A percentile compares a stretch with the other conserved stretches of the same genome.
Conservation (phyloP, 768 basidiomycete genomes). For the Chalciporus chontae region DNA sequence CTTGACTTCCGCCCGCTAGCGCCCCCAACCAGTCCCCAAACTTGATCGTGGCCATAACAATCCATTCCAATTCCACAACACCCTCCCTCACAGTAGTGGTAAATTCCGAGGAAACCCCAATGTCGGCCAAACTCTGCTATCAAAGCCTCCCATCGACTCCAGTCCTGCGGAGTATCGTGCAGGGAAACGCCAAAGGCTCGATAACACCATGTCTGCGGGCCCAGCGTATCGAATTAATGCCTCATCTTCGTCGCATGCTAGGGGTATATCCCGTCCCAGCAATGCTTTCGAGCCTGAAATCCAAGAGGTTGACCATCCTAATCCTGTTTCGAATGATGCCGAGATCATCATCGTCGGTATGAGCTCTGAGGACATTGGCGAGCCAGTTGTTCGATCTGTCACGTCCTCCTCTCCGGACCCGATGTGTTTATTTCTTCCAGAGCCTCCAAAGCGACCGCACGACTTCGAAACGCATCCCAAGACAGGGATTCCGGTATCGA, state of each 20-base stretch:
- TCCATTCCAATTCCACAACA: slow-evolving; percentile 14
- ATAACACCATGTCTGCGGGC: neutral
- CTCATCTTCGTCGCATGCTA: slow-evolving; percentile 2
- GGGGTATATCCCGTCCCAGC: neutral
- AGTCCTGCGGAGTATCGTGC: slow-evolving; percentile 1
- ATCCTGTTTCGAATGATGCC: slow-evolving; percentile 8
- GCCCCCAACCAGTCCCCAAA: neutral
- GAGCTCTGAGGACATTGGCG: slow-evolving; percentile 22
- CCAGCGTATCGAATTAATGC: neutral
- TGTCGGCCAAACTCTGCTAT: slow-evolving; percentile 18
- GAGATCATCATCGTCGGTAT: slow-evolving; percentile 20
- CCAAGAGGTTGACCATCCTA: slow-evolving; percentile 13
- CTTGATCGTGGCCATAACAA: slow-evolving; percentile 10
- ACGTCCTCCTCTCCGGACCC: slow-evolving; percentile 27
- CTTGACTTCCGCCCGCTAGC: slow-evolving; percentile 12
- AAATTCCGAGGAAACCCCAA: slow-evolving; percentile 22
- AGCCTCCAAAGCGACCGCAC: slow-evolving; percentile 1
- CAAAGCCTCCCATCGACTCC: neutral
- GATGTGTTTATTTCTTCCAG: neutral
- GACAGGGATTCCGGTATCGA: neutral
- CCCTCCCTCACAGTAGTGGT: neutral
- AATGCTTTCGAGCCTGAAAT: slow-evolving; percentile 20
- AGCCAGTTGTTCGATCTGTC: slow-evolving; percentile 12
- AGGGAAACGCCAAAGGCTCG: slow-evolving; percentile 25
- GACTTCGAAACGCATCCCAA: slow-evolving; percentile 23